Evolutionary conservation across 192 early-diverging fungal genomes (phyloP), one percentile per base, ranked within the genome.

Genomic region (Backusella tarrabulga): DNA sequence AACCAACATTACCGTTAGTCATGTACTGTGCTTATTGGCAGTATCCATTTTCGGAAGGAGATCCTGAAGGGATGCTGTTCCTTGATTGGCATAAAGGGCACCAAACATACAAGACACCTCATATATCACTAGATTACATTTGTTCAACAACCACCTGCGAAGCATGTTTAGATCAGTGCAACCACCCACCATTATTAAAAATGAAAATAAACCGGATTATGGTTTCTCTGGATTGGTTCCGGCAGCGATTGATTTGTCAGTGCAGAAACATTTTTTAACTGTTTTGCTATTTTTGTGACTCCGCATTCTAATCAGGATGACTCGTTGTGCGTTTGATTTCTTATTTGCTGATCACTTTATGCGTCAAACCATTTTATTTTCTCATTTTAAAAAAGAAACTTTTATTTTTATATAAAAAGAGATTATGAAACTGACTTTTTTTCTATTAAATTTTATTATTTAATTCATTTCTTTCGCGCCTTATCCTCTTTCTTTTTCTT

Each of bases 1-100:
- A 26, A 34, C 4, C 41, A 5, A 29, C 34, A n/a, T 29, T 34
- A 19, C 4, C 46, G 26, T 12, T 73, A 29, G 7, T 26, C 1
- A 54, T 73, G 12, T 54, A 54, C 17, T 73, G 71, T 52, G 1
- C 29, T 35, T 46, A 73, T 17, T 73, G 71, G 71, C 19, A 50
- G 11, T 21, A 35, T 3, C 42, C 42, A 6, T 73, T 56, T 4
- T 52, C 19, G 17, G 71, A 73, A 56, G 71, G 46, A 15, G 71
- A 73, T 34, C 11, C 6, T 34, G n/a, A 46, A 35, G 71, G 71
- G 21, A 19, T 52, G 17, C 5, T 73, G 32, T 34, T 26, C 21
- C 29, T 73, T 32, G 23, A 52, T 54, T 73, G 71, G 71, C 26
- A 46, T 11, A 14, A 73, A 73, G 42, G 32, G 23, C 14, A 56